Conservation (phyloP, 805 yeast species). For the Candida insectorum region DNA sequence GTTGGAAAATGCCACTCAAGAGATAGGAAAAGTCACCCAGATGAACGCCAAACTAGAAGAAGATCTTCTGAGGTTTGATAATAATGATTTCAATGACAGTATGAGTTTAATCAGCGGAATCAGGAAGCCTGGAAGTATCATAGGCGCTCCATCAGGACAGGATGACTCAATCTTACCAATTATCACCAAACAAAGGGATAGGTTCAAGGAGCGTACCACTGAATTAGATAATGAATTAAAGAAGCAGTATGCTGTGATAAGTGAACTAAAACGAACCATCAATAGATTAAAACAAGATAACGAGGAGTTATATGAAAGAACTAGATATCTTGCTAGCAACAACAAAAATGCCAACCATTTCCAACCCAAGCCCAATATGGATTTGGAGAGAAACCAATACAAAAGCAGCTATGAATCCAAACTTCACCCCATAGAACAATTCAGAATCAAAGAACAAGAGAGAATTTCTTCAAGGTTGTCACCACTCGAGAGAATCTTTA, state of each 20-base stretch:
- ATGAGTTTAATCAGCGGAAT: slow-evolving; percentile 65
- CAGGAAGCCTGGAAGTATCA: slow-evolving; percentile 12
- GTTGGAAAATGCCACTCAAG: slow-evolving; percentile 28
- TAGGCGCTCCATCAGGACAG: slow-evolving; percentile 10
- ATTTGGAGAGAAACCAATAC: slow-evolving; percentile 58
- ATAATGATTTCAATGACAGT: slow-evolving; percentile 50
- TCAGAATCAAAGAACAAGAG: slow-evolving; percentile 73
- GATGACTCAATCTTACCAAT: slow-evolving; percentile 67
- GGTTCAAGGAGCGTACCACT: slow-evolving; percentile 78
- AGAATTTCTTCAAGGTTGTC: slow-evolving; percentile 69
- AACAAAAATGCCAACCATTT: slow-evolving; percentile 12
- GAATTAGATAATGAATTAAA: slow-evolving; percentile 83
- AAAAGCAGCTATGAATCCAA: slow-evolving; percentile 68
- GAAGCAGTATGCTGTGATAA: slow-evolving; percentile 49
- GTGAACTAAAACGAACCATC: slow-evolving; percentile 63
- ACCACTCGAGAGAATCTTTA: slow-evolving; percentile 74
- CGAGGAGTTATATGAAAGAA: slow-evolving; percentile 73
- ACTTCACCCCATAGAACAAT: slow-evolving; percentile 78
- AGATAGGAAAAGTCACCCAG: slow-evolving; percentile 39
- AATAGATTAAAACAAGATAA: slow-evolving; percentile 68
- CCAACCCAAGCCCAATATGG: slow-evolving; percentile 35
- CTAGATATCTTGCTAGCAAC: slow-evolving; percentile 58
- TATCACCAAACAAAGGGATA: slow-evolving; percentile 90
- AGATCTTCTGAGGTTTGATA: slow-evolving; percentile 64
- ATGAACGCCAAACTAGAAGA: slow-evolving; percentile 65